phyloP scores from a whole-genome alignment of 257 asterid genomes.

The Leptodermis oblonga region DNA sequence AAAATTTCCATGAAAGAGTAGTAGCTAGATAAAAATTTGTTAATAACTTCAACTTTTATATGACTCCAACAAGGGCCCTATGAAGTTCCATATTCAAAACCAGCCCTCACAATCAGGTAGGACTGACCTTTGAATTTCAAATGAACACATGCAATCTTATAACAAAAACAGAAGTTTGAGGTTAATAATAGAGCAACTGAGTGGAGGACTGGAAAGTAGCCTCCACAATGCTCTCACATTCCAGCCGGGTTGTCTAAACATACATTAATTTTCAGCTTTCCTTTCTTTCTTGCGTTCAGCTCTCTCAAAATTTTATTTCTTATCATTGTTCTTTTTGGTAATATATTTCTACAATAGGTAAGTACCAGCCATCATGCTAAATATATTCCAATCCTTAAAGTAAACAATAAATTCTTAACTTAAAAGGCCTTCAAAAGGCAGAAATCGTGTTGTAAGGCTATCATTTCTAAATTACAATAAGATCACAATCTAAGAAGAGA shows the following conservation, averaged over 20 bases:
- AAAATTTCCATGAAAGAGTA: conserved; percentile 3
- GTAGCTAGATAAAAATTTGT: neutral
- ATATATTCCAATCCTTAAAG: neutral
- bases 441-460: neutral
- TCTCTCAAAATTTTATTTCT: neutral
- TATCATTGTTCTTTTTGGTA: no score
- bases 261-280: neutral
- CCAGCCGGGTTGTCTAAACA: no score
- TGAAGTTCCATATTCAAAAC: neutral
- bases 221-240: conserved; percentile 5
- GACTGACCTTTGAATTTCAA: neutral
- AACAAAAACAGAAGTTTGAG: neutral
- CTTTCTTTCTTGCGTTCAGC: neutral
- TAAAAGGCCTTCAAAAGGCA: neutral
- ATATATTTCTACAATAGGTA: neutral
- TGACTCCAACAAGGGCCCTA: neutral
- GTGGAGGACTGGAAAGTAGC: neutral
- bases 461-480: neutral
- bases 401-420: no score
- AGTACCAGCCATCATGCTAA: no score
- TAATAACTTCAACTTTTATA: neutral
- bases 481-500: neutral
- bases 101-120: neutral
- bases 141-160: neutral
- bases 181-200: neutral